Evolutionary conservation across 306 rosid genomes (phyloP), one percentile per base, ranked within the genome.

Genomic region (Cucumis hystrix): DNA sequence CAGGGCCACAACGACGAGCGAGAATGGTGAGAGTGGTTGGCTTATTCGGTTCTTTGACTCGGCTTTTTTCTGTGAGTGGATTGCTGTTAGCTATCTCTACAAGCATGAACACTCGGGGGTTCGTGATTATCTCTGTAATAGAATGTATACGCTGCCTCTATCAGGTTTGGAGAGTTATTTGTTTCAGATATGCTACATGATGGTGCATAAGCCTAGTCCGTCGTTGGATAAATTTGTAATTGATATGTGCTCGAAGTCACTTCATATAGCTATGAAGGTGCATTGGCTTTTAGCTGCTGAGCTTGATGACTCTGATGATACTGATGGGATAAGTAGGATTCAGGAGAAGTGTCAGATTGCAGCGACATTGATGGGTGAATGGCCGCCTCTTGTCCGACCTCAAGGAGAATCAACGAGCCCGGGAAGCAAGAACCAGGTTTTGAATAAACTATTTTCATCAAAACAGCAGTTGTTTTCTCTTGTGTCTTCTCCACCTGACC

Each of bases 41-140:
- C 99, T 95, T 79, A 95, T 95, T 47, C 85, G 99, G 68, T 95
- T 95, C 87, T 95, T 95, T 82, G 99, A 95, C 77, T 95, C 99
- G 5, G 89, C 99, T 2, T 95, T 92, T 82, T 95, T 95, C 89
- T 95, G 99, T 17, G 99, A 95, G 83, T 95, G 97, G 97, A 95
- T 95, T 64, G 97, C 97, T 63, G 97, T 95, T 80, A 95, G 99
- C 85, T 95, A 95, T 82, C 83, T 95, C 56, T 92, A 92, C 88
- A 95, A 95, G 84, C 99, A 95, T 79, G 99, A 92, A 47, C 99
- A 95, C 33, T 10, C 91, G 1, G 97, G 99, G 79, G 99, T 95
- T 18, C 96, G 99, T 0, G 96, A 95, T 76, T 95, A 95, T 81
- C 93, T 95, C 43, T 95, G 97, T 77, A 95, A 95, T 77, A 80